Evolutionary conservation across 225 moss, liverwort and hornwort genomes (phyloP).

Genomic region (Climacium dendroides): DNA sequence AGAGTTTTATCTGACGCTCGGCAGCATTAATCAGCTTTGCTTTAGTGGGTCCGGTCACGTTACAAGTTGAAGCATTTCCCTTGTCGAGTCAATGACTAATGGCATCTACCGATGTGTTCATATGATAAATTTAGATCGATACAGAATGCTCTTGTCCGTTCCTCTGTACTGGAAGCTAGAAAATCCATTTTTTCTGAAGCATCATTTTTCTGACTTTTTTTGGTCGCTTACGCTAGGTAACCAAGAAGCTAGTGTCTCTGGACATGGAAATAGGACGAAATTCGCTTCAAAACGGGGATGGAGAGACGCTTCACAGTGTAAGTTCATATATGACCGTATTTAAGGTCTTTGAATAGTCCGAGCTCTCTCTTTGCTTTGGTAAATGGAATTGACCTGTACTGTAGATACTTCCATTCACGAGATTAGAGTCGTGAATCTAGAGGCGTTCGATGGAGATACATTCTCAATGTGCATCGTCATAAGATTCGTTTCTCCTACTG

Average conservation of each 20-base stretch:
- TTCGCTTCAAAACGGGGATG: conserved; percentile 60
- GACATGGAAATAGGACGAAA: conserved; percentile 85
- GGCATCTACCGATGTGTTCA: background rate
- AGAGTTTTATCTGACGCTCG: background rate
- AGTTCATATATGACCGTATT: background rate
- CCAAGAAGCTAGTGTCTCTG: conserved; percentile 76
- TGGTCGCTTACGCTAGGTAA: conserved; percentile 33
- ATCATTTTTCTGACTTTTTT: background rate
- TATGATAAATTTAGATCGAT: background rate
- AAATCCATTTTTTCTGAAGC: background rate
- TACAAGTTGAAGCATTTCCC: background rate
- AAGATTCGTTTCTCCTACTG: background rate
- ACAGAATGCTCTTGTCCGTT: background rate
- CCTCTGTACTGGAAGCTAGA: background rate
- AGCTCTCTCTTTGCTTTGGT: background rate
- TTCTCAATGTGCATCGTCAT: background rate
- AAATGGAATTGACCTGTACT: background rate
- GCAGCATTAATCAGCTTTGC: background rate
- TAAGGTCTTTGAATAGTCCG: background rate
- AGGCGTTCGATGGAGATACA: background rate
- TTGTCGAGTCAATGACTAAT: background rate
- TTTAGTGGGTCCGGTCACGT: background rate
- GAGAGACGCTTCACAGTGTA: conserved; percentile 87
- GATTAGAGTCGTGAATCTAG: background rate
- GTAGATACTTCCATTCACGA: background rate